Percentiles rank a stretch among this genome's conserved stretches.
Evolutionary conservation across 106 monocot genomes (phyloP).

Genomic region (Dioscorea dumetorum): DNA sequence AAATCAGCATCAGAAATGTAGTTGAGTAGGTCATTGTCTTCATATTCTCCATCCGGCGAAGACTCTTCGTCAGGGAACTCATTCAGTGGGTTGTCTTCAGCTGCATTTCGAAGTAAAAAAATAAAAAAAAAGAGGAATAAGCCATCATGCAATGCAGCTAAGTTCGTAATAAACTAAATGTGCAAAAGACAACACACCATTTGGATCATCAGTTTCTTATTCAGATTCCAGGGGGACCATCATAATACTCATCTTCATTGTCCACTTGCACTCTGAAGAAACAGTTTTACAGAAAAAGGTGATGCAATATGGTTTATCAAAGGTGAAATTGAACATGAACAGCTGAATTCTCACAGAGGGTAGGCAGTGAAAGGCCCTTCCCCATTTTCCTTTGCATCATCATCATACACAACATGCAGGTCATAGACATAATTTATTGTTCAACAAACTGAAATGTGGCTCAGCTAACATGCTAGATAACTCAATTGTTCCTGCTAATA

Average conservation of each 20-base stretch:
- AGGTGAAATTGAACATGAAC: no score
- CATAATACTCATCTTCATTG: conserved; percentile 45
- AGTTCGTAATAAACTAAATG: neutral
- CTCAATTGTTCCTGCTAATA: no score
- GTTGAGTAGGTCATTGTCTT: no score
- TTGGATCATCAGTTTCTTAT: conserved; percentile 78
- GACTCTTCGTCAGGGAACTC: conserved; percentile 80
- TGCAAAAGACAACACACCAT: conserved; percentile 37
- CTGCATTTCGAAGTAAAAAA: conserved; percentile 18
- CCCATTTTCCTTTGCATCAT: conserved; percentile 12
- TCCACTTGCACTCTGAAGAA: conserved; percentile 52
- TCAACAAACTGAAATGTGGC: neutral
- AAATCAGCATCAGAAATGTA: no score
- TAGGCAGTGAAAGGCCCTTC: conserved; percentile 21
- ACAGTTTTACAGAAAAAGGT: neutral
- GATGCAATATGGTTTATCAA: neutral
- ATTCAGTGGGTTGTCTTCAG: conserved; percentile 53
- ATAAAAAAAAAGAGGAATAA: no score
- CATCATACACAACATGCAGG: conserved; percentile 57
- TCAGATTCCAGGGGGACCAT: conserved; percentile 32
- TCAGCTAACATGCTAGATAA: neutral
- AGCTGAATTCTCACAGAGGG: conserved; percentile 34
- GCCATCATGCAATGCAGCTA: no score
- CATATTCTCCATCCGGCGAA: no score
- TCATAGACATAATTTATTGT: conserved; percentile 68